Percentiles rank a stretch among this genome's conserved stretches.
These are phyloP conservation scores for Suillus variegatus DNA, from an alignment of 768 basidiomycete genomes.

Conservation along the genomic window DNA sequence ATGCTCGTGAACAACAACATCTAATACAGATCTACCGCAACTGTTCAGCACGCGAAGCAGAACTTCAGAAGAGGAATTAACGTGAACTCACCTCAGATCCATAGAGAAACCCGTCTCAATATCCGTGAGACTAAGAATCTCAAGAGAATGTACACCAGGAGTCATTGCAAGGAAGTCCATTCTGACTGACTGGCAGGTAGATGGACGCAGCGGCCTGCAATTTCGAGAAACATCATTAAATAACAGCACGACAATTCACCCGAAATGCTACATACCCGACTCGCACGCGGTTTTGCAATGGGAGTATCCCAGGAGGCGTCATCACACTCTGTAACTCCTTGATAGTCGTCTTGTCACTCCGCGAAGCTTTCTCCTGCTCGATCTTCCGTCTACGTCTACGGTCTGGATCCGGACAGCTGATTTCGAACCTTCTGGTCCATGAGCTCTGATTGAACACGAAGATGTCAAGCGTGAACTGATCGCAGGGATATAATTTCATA, in stretches of 20 bases:
- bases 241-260: conserved; percentile 4
- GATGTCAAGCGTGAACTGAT: conserved; percentile 79
- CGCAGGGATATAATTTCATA: conserved; percentile 67
- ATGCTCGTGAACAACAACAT: conserved; percentile 69
- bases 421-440: conserved; percentile 77
- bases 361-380: conserved; percentile 27
- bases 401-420: conserved; percentile 62
- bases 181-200: conserved; percentile 81
- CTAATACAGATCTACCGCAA: conserved; percentile 63
- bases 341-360: conserved; percentile 17
- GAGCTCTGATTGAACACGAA: conserved; percentile 84
- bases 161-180: conserved; percentile 84
- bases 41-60: conserved; percentile 5
- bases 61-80: background rate
- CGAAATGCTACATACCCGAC: conserved; percentile 61
- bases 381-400: conserved; percentile 42
- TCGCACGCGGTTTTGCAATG: conserved; percentile 75
- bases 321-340: conserved; percentile 32
- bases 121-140: conserved; percentile 72
- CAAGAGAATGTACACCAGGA: conserved; percentile 78
- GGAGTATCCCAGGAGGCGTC: conserved; percentile 61
- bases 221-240: conserved; percentile 4
- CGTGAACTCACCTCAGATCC: conserved; percentile 66
- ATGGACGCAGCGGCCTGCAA: conserved; percentile 71
- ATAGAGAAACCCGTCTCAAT: conserved; percentile 70